These are phyloP conservation scores for Globisporangium cystogenes DNA, from an alignment of 352 stramenopile species.

Conservation along the genomic window DNA sequence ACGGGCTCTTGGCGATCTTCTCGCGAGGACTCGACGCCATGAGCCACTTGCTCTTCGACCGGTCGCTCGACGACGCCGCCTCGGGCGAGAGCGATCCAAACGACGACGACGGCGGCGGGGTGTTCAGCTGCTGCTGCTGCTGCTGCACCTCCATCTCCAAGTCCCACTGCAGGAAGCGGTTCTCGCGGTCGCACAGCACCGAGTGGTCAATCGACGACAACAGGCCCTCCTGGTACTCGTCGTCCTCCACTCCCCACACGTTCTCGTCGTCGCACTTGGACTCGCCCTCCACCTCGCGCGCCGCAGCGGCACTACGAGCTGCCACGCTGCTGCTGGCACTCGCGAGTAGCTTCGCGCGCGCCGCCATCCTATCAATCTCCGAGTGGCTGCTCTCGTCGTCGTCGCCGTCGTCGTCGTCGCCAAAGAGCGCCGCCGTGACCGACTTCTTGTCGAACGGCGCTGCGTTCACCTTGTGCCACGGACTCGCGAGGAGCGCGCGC, in stretches of 20 bases:
- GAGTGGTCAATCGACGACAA: conserved; percentile 74
- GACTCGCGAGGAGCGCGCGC: conserved; percentile 9
- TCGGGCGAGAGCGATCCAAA: conserved; percentile 6
- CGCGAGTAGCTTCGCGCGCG: conserved; percentile 25
- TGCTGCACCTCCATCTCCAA: conserved; percentile 47
- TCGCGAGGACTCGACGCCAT: conserved; percentile 55
- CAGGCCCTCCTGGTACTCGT: conserved; percentile 64
- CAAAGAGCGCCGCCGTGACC: conserved; percentile 42
- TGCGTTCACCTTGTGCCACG: conserved; percentile 11
- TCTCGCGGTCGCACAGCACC: conserved; percentile 75
- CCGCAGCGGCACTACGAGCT: conserved; percentile 14
- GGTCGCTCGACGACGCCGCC: conserved; percentile 6
- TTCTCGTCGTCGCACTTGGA: conserved; percentile 54
- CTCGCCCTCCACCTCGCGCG: conserved; percentile 11
- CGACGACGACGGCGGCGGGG: conserved; percentile 13
- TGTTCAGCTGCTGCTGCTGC: conserved; percentile 22
- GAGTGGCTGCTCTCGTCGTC: conserved; percentile 15
- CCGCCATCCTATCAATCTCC: conserved; percentile 20
- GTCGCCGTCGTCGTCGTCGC: conserved; percentile 35
- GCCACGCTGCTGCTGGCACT: conserved; percentile 5
- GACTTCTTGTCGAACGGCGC: conserved; percentile 37
- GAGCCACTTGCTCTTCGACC: conserved; percentile 26
- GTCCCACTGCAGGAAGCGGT: conserved; percentile 76
- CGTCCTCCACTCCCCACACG: conserved; percentile 70
- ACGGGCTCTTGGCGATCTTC: conserved; percentile 52